Percentiles rank a stretch among this genome's conserved stretches.
phyloP scores from a whole-genome alignment of 1,284 basidiomycete species.

The Kalmanozyma brasiliensis region DNA sequence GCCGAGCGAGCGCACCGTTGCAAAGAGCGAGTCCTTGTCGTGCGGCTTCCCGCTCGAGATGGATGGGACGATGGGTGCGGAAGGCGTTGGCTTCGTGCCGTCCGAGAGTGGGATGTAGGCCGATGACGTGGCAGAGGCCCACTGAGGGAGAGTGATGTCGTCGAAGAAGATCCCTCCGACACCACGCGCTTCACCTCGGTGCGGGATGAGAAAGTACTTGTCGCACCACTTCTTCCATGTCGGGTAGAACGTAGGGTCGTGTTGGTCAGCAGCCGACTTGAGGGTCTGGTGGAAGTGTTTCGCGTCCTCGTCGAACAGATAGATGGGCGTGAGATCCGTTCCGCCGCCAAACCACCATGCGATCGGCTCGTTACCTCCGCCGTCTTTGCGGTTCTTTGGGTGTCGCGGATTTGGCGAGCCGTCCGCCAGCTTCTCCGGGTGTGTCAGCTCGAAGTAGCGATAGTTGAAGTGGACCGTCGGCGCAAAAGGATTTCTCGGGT shows the following conservation, averaged over 20 bases:
- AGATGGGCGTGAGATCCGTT: slow-evolving; percentile 93
- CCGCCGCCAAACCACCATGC: slow-evolving; percentile 99
- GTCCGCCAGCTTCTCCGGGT: slow-evolving; percentile 63
- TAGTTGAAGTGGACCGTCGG: slow-evolving; percentile 95
- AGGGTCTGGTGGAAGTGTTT: slow-evolving; percentile 85
- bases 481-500: slow-evolving; percentile 83
- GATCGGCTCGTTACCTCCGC: slow-evolving; percentile 68
- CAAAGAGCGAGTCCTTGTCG: slow-evolving; percentile 59
- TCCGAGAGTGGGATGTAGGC: slow-evolving; percentile 57
- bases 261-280: slow-evolving; percentile 80
- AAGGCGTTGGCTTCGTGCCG: slow-evolving; percentile 34
- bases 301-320: slow-evolving; percentile 88
- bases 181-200: slow-evolving; percentile 88
- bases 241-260: slow-evolving; percentile 79
- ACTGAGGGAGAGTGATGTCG: slow-evolving; percentile 63
- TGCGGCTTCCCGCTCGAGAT: slow-evolving; percentile 51
- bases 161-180: slow-evolving; percentile 98
- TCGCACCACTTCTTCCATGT: slow-evolving; percentile 96
- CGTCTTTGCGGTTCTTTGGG: slow-evolving; percentile 35
- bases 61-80: slow-evolving; percentile 24
- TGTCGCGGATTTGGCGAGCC: slow-evolving; percentile 65
- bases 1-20: slow-evolving; percentile 59
- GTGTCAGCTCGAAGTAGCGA: slow-evolving; percentile 85
- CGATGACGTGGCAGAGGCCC: slow-evolving; percentile 12
- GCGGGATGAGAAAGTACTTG: slow-evolving; percentile 94